Conservation (phyloP, 1,284 basidiomycete genomes). For the Boletus holoroseus region DNA sequence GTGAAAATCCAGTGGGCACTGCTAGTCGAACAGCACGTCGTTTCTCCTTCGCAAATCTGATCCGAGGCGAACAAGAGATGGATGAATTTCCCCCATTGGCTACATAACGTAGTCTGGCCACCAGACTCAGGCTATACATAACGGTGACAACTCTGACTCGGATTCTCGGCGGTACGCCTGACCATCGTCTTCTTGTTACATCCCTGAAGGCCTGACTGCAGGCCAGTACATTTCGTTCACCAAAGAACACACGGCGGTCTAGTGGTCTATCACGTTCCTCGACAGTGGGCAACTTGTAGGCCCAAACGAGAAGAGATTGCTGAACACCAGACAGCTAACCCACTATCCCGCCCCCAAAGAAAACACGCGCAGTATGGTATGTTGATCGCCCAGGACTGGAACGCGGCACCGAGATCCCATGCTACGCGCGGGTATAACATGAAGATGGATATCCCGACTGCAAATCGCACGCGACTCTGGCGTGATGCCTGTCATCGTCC, state of each 20-base stretch:
- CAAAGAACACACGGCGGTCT: not conserved
- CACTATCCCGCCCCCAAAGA: not conserved
- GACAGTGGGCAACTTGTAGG: not conserved
- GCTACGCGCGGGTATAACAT: not conserved
- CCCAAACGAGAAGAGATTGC: not conserved
- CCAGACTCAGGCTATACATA: no score
- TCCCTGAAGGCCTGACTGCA: not conserved
- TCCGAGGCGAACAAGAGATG: constrained; percentile 17
- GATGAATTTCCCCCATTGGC: not conserved
- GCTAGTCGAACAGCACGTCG: not conserved
- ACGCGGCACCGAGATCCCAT: not conserved
- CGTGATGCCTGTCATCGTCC: not conserved
- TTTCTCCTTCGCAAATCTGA: constrained; percentile 18
- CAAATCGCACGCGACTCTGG: constrained; percentile 20
- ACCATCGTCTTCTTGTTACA: constrained; percentile 3
- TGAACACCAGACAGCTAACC: not conserved
- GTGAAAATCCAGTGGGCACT: constrained; percentile 17
- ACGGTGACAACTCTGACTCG: not conserved
- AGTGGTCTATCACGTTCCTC: not conserved
- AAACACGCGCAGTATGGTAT: not conserved
- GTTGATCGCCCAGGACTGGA: not conserved
- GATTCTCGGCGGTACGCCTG: constrained; percentile 11
- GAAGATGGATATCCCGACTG: not conserved
- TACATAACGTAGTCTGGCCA: no score
- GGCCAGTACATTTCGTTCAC: not conserved